Conservation (phyloP, 2,329 filamentous ascomycete species). For the Plectosphaerella cucumerina region DNA sequence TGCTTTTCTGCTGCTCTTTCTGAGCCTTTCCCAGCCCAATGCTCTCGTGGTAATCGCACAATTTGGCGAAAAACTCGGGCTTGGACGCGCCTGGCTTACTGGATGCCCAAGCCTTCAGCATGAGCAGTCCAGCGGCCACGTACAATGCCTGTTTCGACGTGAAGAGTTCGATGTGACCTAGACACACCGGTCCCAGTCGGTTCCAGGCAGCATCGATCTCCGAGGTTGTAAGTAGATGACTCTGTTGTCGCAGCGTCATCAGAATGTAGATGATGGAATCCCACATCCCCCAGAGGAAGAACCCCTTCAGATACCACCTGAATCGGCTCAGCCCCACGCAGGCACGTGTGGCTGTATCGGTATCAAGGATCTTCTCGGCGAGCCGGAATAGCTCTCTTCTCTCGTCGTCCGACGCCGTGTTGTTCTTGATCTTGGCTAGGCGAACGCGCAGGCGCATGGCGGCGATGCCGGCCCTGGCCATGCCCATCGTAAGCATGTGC, state of each 20-base stretch:
- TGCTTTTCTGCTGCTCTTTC: too few relatives aligned
- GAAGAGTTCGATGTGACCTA: conserved; percentile 23
- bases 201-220: conserved; percentile 18
- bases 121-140: conserved; percentile 21
- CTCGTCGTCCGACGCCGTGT: conserved; percentile 18
- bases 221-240: conserved; percentile 12
- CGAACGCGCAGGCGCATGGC: conserved; percentile 17
- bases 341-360: conserved; percentile 23
- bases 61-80: too few relatives aligned
- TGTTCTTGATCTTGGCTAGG: conserved; percentile 16
- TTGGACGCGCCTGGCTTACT: too few relatives aligned
- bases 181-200: conserved; percentile 18
- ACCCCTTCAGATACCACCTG: conserved; percentile 25
- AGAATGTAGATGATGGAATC: conserved; percentile 26
- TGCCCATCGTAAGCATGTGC: conserved; percentile 24
- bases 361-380: conserved; percentile 31
- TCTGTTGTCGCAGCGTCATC: conserved; percentile 16
- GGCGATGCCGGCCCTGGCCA: conserved; percentile 20
- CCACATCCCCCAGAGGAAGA: conserved; percentile 27
- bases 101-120: conserved; percentile 27
- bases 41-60: too few relatives aligned
- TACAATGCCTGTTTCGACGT: conserved; percentile 20
- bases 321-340: conserved; percentile 18
- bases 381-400: conserved; percentile 21
- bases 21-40: too few relatives aligned